Conservation (phyloP, 176 grass and related monocot genomes). For the Avena eriantha region DNA sequence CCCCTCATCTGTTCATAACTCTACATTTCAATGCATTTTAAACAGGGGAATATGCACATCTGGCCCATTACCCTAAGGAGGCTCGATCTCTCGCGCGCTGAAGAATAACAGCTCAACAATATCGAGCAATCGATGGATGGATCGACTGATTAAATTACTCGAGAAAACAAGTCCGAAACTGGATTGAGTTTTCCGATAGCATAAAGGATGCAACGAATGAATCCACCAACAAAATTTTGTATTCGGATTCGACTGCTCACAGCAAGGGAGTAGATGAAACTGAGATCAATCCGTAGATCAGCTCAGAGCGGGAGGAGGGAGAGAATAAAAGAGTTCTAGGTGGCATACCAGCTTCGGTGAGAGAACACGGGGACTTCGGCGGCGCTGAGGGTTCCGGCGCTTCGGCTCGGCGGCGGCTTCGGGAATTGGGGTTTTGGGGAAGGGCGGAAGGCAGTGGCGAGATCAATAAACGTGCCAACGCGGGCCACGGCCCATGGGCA, state of each 20-base stretch:
- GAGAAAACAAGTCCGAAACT: background rate
- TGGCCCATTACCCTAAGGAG: background rate
- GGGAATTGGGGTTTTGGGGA: background rate
- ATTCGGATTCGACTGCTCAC: background rate
- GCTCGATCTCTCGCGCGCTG: background rate
- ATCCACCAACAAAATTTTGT: background rate
- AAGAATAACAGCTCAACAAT: background rate
- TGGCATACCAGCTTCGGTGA: slow-evolving; percentile 5
- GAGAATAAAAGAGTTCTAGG: background rate
- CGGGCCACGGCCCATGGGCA: background rate
- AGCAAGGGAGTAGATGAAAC: background rate
- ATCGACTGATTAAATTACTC: background rate
- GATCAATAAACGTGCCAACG: background rate
- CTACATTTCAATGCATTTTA: background rate
- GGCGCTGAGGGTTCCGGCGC: slow-evolving; percentile 3
- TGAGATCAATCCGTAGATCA: background rate
- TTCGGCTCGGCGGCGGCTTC: slow-evolving; percentile 15
- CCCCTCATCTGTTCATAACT: background rate
- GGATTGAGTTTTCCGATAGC: background rate
- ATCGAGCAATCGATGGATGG: background rate
- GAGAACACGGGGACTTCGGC: background rate
- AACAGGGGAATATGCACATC: background rate
- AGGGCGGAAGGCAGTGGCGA: background rate
- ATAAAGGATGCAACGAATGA: background rate
- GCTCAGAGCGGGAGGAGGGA: background rate